Base-by-base conservation (phyloP, 176 grass and related monocot species). In the Themeda triandra region DNA sequence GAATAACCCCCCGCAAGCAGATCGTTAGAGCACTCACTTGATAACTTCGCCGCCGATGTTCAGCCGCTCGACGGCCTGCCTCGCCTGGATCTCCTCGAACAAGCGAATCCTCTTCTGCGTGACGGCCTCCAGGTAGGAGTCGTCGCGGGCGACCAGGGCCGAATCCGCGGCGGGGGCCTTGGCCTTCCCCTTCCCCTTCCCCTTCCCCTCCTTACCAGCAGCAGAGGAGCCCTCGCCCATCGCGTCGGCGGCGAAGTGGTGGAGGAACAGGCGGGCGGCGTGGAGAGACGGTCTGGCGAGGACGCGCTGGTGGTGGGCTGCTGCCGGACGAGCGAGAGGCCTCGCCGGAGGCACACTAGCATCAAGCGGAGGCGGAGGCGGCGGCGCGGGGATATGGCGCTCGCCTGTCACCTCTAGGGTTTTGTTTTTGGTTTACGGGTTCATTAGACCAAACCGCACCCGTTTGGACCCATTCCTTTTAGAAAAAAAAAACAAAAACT, bases 31-130 rank as follows among this genome's bases (percentile, higher is more conserved):
- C 48, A 78, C 84, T 69, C 56, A 98, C 96, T 87, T 94, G 74
- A 99, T 96, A 28, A 88, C 78, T 63, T 99, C 80, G 30, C 89
- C 93, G 18, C 88, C 91, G 40, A 96, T 79, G 15, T 81, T 92
- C 73, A 86, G 81, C 41, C 89, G 88, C 68, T 94, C 91, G 64
- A 89, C 51, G 77, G 81, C 83, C 84, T 91, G 89, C 54, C 77
- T 81, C 0, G 83, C 67, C 77, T 92, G 89, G 85, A 99, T 91
- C 76, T 88, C 80, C 81, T 96, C 78, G 65, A 99, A 99, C 58
- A 91, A 17, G 70, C 72, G 73, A 73, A 94, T 49, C 78, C 93
- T 66, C 85, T 96, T 96, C 67, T 73, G 81, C 37, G 87, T 89
- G 37, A 99, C 88, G 0, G 78, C 78, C 23, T 91, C 86, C 15